Percentiles rank a stretch among this genome's conserved stretches.
phyloP scores from a whole-genome alignment of 768 basidiomycete genomes.

The Boletus sensibilis region DNA sequence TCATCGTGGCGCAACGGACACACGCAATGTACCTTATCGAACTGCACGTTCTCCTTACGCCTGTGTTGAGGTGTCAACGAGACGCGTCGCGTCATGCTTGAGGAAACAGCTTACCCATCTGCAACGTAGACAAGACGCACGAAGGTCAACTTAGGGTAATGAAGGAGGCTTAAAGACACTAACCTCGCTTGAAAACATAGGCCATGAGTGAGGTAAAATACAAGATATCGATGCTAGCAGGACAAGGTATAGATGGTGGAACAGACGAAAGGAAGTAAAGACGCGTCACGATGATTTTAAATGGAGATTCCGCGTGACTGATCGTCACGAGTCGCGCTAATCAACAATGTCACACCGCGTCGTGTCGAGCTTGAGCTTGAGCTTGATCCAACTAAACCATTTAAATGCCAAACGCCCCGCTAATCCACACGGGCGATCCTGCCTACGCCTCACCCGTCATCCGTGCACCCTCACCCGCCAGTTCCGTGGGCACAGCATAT shows the following conservation, averaged over 20 bases:
- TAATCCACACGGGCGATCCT: conserved; percentile 35
- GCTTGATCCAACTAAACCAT: background rate
- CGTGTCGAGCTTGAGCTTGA: too few relatives aligned
- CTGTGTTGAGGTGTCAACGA: conserved; percentile 33
- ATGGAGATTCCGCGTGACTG: conserved; percentile 24
- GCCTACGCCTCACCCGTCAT: conserved; percentile 47
- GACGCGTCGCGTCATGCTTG: conserved; percentile 25
- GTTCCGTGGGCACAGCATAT: conserved; percentile 48
- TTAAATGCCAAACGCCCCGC: conserved; percentile 30
- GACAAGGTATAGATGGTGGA: conserved; percentile 24
- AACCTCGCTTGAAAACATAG: conserved; percentile 59
- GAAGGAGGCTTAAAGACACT: conserved; percentile 15
- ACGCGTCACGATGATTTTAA: conserved; percentile 36
- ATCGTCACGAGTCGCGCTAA: conserved; percentile 30
- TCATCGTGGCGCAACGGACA: conserved; percentile 8
- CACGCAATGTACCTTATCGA: conserved; percentile 71
- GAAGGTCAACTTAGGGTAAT: conserved; percentile 8
- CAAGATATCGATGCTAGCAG: conserved; percentile 1
- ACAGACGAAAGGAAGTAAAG: conserved; percentile 12
- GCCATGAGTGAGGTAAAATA: conserved; percentile 36
- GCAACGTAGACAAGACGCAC: conserved; percentile 5
- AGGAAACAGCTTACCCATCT: conserved; percentile 46
- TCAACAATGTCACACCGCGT: conserved; percentile 38
- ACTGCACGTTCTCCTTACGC: conserved; percentile 89
- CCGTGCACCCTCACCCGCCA: conserved; percentile 46